Evolutionary conservation across 352 stramenopile genomes (phyloP).

Genomic region (Phytophthora litchii): DNA sequence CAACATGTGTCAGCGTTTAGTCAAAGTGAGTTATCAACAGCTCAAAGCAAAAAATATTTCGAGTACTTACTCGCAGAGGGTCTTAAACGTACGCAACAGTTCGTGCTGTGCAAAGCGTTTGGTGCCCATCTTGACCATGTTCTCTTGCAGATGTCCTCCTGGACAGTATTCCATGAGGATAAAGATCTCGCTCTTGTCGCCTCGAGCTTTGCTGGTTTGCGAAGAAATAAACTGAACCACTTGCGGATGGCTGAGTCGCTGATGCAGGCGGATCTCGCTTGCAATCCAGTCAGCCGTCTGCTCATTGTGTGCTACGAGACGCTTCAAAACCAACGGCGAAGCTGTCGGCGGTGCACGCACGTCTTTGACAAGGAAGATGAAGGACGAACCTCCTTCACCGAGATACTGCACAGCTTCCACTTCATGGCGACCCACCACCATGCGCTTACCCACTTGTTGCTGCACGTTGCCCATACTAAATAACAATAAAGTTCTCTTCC

Average conservation of each 20-base stretch:
- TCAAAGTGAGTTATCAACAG: not conserved
- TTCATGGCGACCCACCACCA: slow-evolving; percentile 63
- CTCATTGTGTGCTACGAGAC: slow-evolving; percentile 75
- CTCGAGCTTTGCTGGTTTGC: slow-evolving; percentile 44
- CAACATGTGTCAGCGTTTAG: slow-evolving; percentile 10
- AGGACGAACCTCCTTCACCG: slow-evolving; percentile 77
- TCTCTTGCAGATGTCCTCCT: slow-evolving; percentile 92
- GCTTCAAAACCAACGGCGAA: slow-evolving; percentile 71
- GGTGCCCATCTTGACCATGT: slow-evolving; percentile 89
- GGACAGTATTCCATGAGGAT: slow-evolving; percentile 98
- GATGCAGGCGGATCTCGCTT: slow-evolving; percentile 76
- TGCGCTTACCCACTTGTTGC: slow-evolving; percentile 75
- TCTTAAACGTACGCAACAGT: slow-evolving; percentile 66
- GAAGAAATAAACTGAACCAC: slow-evolving; percentile 76
- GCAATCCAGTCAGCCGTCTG: slow-evolving; percentile 62
- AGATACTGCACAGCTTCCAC: slow-evolving; percentile 79
- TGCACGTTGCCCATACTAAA: slow-evolving; percentile 74
- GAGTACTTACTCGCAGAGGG: slow-evolving; percentile 70
- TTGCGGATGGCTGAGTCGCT: slow-evolving; percentile 68
- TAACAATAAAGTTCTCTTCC: not conserved
- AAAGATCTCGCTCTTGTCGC: slow-evolving; percentile 85
- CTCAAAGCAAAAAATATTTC: slow-evolving; percentile 4
- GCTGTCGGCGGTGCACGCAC: slow-evolving; percentile 33
- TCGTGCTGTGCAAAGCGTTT: slow-evolving; percentile 75
- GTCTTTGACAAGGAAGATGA: slow-evolving; percentile 86